Conservation (phyloP, 1,139 yeast genomes). For the Hemisphaericaspora xylanilytica region DNA sequence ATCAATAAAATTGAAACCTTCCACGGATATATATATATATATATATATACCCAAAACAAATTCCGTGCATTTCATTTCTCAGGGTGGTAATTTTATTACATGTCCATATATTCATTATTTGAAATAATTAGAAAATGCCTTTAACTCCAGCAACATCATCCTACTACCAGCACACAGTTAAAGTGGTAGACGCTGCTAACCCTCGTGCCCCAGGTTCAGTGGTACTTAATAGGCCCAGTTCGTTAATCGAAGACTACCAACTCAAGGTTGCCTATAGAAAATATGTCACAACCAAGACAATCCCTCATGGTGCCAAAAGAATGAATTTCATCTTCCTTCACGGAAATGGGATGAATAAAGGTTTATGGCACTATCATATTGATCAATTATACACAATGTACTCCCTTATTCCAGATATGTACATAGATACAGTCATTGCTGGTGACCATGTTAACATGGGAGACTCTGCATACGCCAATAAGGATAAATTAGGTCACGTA, state of each 20-base stretch:
- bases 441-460: slow-evolving; percentile 63
- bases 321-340: slow-evolving; percentile 60
- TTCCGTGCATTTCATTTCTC: too few relatives aligned
- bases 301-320: slow-evolving; percentile 19
- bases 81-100: too few relatives aligned
- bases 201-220: slow-evolving; percentile 36
- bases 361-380: slow-evolving; percentile 60
- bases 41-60: neutral
- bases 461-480: slow-evolving; percentile 58
- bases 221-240: slow-evolving; percentile 17
- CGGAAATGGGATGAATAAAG: slow-evolving; percentile 71
- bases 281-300: slow-evolving; percentile 22
- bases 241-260: slow-evolving; percentile 24
- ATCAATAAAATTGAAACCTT: neutral
- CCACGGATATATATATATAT: neutral
- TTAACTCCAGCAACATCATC: slow-evolving; percentile 13
- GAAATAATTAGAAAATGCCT: too few relatives aligned
- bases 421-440: slow-evolving; percentile 40
- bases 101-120: too few relatives aligned
- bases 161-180: slow-evolving; percentile 12
- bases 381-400: slow-evolving; percentile 31
- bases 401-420: slow-evolving; percentile 20
- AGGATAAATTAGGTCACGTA: slow-evolving; percentile 50
- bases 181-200: slow-evolving; percentile 22
- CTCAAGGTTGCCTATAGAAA: slow-evolving; percentile 37